Conservation (phyloP, 2,329 filamentous ascomycete species). For the Apiospora marii region DNA sequence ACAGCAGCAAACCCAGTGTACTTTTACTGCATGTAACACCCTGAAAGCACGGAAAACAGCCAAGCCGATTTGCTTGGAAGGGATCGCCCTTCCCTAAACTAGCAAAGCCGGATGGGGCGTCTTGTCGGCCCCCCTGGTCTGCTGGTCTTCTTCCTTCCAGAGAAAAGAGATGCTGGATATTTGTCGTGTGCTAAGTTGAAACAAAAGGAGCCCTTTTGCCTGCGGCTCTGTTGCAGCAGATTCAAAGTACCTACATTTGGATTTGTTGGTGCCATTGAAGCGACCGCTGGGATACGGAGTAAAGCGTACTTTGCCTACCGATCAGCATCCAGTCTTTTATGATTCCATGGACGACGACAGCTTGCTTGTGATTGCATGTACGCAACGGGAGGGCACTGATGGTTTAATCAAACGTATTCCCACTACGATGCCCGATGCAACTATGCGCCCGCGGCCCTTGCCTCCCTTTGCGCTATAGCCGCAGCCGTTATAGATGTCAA, state of each 20-base stretch:
- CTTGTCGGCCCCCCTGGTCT: neutral
- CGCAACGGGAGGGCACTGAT: neutral
- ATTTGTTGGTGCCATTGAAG: neutral
- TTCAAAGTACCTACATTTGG: neutral
- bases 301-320: neutral
- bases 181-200: conserved; percentile 4
- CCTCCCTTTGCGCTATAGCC: neutral
- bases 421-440: neutral
- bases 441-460: conserved; percentile 5
- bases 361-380: neutral
- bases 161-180: neutral
- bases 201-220: conserved; percentile 2
- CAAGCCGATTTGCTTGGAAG: conserved; percentile 16
- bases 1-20: neutral
- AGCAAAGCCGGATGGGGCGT: conserved; percentile 4
- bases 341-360: no score
- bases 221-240: neutral
- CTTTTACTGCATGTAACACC: neutral
- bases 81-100: conserved; percentile 20
- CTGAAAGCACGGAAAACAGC: conserved; percentile 14
- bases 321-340: neutral
- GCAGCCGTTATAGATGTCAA: neutral
- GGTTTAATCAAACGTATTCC: neutral
- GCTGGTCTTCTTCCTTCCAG: neutral
- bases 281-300: no score